Conservation (phyloP, 2,329 filamentous ascomycete genomes). For the Acephala macrosclerotiorum region DNA sequence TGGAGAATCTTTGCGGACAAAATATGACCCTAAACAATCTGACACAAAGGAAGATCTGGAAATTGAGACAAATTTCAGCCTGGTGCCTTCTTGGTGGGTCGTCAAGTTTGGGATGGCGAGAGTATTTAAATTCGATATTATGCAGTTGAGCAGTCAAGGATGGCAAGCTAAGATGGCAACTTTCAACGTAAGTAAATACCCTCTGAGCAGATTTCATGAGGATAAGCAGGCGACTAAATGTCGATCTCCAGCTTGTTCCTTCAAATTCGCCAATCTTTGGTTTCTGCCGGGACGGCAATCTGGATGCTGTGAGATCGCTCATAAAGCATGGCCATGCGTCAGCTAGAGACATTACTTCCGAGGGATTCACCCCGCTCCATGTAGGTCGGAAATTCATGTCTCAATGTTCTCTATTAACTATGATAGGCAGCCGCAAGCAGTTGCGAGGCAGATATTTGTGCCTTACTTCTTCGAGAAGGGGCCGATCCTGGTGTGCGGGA, state of each 20-base stretch:
- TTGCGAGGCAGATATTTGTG: neutral
- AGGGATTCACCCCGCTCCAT: slow-evolving; percentile 12
- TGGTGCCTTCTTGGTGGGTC: slow-evolving; percentile 13
- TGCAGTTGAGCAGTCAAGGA: slow-evolving; percentile 10
- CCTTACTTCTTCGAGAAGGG: slow-evolving; percentile 4
- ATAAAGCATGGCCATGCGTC: slow-evolving; percentile 12
- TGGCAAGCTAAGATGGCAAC: slow-evolving; percentile 15
- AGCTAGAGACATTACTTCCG: slow-evolving; percentile 7
- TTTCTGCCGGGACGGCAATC: slow-evolving; percentile 19
- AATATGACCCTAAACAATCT: neutral
- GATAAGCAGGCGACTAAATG: neutral
- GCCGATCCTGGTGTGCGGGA: neutral
- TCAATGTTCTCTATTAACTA: too few species aligned
- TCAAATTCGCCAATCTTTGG: slow-evolving; percentile 21
- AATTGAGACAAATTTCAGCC: slow-evolving; percentile 12
- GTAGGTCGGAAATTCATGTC: neutral
- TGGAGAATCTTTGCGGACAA: neutral
- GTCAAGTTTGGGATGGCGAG: neutral
- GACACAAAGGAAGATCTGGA: neutral
- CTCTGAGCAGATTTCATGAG: neutral
- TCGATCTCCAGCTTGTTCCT: slow-evolving; percentile 5
- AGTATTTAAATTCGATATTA: slow-evolving; percentile 7
- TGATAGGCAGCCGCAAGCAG: neutral
- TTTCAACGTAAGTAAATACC: slow-evolving; percentile 8
- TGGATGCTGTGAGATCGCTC: slow-evolving; percentile 9